phyloP scores from a whole-genome alignment of 2,329 filamentous ascomycete species.

The Talaromyces sp. region DNA sequence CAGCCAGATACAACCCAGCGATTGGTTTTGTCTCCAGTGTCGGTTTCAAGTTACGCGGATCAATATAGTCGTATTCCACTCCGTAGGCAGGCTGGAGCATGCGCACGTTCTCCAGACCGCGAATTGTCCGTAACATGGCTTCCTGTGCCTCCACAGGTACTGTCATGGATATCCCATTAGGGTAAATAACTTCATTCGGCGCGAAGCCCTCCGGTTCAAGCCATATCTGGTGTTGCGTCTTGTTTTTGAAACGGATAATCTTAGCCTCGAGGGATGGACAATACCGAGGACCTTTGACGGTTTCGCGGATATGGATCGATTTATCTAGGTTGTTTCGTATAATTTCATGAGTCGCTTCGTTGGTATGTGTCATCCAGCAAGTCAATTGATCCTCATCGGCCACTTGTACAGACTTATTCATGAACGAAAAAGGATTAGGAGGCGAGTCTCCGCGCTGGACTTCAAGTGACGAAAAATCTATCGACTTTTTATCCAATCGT shows the following conservation, averaged over 20 bases:
- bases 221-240: slow-evolving; percentile 83
- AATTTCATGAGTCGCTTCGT: slow-evolving; percentile 72
- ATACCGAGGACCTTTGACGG: slow-evolving; percentile 88
- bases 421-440: slow-evolving; percentile 83
- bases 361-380: slow-evolving; percentile 87
- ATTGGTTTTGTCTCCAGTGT: slow-evolving; percentile 94
- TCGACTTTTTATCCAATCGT: slow-evolving; percentile 72
- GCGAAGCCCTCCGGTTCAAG: slow-evolving; percentile 94
- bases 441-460: slow-evolving; percentile 76
- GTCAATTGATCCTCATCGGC: slow-evolving; percentile 64
- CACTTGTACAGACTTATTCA: slow-evolving; percentile 73
- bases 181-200: slow-evolving; percentile 77
- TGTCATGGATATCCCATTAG: slow-evolving; percentile 96
- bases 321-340: slow-evolving; percentile 89
- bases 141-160: slow-evolving; percentile 84
- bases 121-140: slow-evolving; percentile 75
- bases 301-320: slow-evolving; percentile 92
- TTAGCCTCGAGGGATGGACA: slow-evolving; percentile 95
- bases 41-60: slow-evolving; percentile 79
- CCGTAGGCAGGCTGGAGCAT: slow-evolving; percentile 97
- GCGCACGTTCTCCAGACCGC: slow-evolving; percentile 77
- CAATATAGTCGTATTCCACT: slow-evolving; percentile 97
- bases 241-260: slow-evolving; percentile 78
- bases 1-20: slow-evolving; percentile 79
- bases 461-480: slow-evolving; percentile 69